Conservation (phyloP, 1,284 basidiomycete genomes). For the Cutaneotrichosporon dermatis region DNA sequence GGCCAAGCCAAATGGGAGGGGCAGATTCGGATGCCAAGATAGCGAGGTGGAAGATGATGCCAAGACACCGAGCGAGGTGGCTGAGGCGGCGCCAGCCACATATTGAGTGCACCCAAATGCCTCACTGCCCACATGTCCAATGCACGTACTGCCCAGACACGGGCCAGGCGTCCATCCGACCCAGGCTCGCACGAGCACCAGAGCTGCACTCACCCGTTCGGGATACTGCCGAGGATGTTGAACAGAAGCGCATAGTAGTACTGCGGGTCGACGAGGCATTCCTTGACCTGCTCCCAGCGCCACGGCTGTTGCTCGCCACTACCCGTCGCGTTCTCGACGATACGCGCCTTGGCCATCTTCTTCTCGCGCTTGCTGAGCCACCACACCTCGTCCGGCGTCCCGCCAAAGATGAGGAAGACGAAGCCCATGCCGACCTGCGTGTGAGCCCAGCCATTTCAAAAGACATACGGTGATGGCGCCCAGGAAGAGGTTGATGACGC, state of each 20-base stretch:
- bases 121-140: no score
- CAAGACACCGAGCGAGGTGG: no score
- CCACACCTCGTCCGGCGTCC: slow-evolving; percentile 29
- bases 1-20: no score
- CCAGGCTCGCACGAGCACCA: slow-evolving; percentile 4
- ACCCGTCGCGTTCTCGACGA: slow-evolving; percentile 17
- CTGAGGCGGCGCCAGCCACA: no score
- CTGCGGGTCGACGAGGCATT: slow-evolving; percentile 25
- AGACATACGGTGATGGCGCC: slow-evolving; percentile 22
- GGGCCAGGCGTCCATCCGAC: no score
- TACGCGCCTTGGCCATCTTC: slow-evolving; percentile 29
- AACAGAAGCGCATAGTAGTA: slow-evolving; percentile 23
- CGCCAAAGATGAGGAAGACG: slow-evolving; percentile 26
- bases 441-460: background rate
- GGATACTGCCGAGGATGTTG: slow-evolving; percentile 25
- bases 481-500: slow-evolving; percentile 37
- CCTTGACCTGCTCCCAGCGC: slow-evolving; percentile 24
- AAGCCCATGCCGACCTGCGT: slow-evolving; percentile 22
- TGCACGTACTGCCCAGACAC: no score
- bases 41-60: no score
- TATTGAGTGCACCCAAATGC: no score
- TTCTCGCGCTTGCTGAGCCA: slow-evolving; percentile 30
- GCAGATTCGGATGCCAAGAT: no score
- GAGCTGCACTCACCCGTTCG: slow-evolving; percentile 29
- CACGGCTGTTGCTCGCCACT: slow-evolving; percentile 21